A percentile compares a stretch with the other conserved stretches of the same genome.
Conservation (phyloP, 495 filamentous ascomycete genomes). For the Staphylotrichum longicolle region DNA sequence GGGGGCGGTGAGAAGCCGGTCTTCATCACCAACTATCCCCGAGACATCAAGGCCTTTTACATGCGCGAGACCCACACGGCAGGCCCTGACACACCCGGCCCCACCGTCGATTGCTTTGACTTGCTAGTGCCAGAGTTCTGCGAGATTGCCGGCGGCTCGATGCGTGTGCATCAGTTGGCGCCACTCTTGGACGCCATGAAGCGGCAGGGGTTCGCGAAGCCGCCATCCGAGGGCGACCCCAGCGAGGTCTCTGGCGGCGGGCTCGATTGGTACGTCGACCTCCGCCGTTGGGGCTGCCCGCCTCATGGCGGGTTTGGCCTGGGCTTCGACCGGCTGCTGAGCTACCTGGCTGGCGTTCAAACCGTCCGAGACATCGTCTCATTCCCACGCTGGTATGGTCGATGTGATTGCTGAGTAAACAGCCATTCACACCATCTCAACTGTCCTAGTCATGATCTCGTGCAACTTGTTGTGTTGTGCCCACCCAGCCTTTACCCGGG, state of each 20-base stretch:
- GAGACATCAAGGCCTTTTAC: slow-evolving; percentile 88
- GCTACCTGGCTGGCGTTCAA: slow-evolving; percentile 77
- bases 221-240: slow-evolving; percentile 14
- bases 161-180: slow-evolving; percentile 83
- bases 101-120: slow-evolving; percentile 92
- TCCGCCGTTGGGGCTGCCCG: slow-evolving; percentile 87
- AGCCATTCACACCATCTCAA: slow-evolving; percentile 5
- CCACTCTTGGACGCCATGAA: slow-evolving; percentile 72
- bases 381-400: slow-evolving; percentile 88
- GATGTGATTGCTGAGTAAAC: slow-evolving; percentile 74
- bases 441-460: slow-evolving; percentile 14
- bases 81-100: slow-evolving; percentile 25
- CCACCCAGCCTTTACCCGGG: neutral
- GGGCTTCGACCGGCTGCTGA: slow-evolving; percentile 86
- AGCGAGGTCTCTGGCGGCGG: slow-evolving; percentile 22
- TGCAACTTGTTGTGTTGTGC: neutral
- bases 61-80: slow-evolving; percentile 64
- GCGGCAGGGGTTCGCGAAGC: slow-evolving; percentile 25
- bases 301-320: slow-evolving; percentile 97
- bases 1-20: slow-evolving; percentile 64
- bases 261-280: slow-evolving; percentile 91
- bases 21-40: slow-evolving; percentile 92
- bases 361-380: slow-evolving; percentile 85
- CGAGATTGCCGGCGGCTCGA: slow-evolving; percentile 87
- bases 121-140: slow-evolving; percentile 85